These are phyloP conservation scores for Sodiomyces alkalinus DNA, from an alignment of 2,329 filamentous ascomycete species.

Conservation along the genomic window DNA sequence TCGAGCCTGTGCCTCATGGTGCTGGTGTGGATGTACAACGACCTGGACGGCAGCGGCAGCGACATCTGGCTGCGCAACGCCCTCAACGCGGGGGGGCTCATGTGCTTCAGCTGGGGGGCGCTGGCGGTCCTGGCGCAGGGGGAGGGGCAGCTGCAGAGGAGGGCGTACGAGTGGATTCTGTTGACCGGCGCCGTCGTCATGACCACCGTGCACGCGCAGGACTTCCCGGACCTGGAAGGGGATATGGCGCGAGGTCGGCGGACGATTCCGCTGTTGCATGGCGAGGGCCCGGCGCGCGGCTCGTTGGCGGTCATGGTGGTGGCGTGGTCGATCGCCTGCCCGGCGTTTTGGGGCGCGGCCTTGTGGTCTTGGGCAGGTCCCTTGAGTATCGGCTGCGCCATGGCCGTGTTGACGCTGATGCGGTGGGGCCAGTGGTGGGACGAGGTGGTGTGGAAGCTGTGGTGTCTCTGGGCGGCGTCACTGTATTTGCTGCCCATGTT, in stretches of 20 bases:
- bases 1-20: slow-evolving; percentile 11
- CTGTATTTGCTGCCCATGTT: no score
- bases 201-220: slow-evolving; percentile 15
- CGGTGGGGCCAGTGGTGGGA: no score
- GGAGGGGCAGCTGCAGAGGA: slow-evolving; percentile 3
- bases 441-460: no score
- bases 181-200: slow-evolving; percentile 10
- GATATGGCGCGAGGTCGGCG: slow-evolving; percentile 12
- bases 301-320: no score
- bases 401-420: no score
- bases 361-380: no score
- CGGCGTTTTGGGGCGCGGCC: no score
- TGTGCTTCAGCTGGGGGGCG: slow-evolving; percentile 15
- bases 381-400: no score
- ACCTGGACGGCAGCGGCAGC: slow-evolving; percentile 13
- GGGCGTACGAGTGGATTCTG: slow-evolving; percentile 9
- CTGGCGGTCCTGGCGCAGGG: slow-evolving; percentile 7
- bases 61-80: slow-evolving; percentile 11
- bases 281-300: no score
- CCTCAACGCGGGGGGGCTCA: slow-evolving; percentile 13
- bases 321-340: no score
- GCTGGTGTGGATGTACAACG: slow-evolving; percentile 16
- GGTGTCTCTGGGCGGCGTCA: no score
- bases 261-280: slow-evolving; percentile 13
- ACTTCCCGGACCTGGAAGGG: slow-evolving; percentile 15